These are phyloP conservation scores for Collariella sp. DNA, from an alignment of 495 filamentous ascomycete genomes.

Conservation along the genomic window DNA sequence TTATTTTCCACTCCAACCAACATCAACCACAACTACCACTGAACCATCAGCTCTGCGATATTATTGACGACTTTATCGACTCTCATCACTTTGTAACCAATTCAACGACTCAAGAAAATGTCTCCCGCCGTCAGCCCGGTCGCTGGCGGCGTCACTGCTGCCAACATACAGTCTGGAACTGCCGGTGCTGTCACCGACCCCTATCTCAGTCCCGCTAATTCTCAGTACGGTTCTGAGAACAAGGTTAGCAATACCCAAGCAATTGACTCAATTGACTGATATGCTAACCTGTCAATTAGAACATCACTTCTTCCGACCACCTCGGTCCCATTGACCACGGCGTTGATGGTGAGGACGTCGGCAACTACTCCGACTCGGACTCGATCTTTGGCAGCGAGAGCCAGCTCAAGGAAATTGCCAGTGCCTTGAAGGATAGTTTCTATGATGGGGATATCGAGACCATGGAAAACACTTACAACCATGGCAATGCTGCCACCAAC, in stretches of 20 bases:
- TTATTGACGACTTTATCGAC: neutral
- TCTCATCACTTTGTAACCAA: conserved; percentile 2
- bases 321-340: neutral
- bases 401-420: neutral
- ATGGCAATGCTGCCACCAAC: neutral
- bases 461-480: neutral
- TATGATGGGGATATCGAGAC: neutral
- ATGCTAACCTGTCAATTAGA: neutral
- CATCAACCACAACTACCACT: neutral
- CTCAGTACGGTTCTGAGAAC: neutral
- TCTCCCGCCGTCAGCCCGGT: neutral
- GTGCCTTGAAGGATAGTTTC: neutral
- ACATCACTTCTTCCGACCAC: neutral
- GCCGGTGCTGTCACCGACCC: neutral
- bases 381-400: neutral
- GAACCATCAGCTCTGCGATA: neutral
- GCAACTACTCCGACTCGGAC: conserved; percentile 1
- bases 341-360: neutral
- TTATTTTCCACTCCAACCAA: neutral
- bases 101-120: conserved; percentile 2
- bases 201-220: neutral
- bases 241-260: neutral
- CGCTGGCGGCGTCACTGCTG: neutral
- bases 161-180: conserved; percentile 6
- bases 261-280: neutral